phyloP scores from a whole-genome alignment of 441 rosid genomes.

The Aquilaria agallochum region DNA sequence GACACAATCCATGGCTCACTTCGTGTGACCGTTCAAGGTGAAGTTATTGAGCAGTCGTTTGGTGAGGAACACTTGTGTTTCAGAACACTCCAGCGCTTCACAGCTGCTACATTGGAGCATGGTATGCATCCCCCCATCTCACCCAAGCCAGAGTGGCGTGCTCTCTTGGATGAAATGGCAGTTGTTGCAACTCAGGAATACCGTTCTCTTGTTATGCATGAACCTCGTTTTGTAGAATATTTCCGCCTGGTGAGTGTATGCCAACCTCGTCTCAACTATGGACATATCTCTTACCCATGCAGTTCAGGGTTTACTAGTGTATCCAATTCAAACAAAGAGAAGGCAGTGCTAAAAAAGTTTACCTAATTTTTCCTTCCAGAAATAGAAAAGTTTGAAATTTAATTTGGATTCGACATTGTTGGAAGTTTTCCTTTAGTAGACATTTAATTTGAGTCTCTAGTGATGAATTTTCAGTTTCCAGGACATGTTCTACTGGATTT shows the following conservation, averaged over 20 bases:
- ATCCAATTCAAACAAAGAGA: too few species aligned
- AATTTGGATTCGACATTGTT: too few species aligned
- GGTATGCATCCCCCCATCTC: conserved; percentile 67
- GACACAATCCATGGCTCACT: conserved; percentile 59
- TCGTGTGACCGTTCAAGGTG: conserved; percentile 67
- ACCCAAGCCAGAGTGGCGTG: conserved; percentile 61
- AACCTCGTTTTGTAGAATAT: conserved; percentile 67
- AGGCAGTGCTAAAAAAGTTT: too few species aligned
- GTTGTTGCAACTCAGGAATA: conserved; percentile 52
- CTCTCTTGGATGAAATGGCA: conserved; percentile 69
- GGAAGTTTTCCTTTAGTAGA: too few species aligned
- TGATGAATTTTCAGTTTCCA: too few species aligned
- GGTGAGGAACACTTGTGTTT: conserved; percentile 68
- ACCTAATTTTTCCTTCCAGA: too few species aligned
- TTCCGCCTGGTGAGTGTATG: conserved; percentile 48
- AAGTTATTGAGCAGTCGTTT: conserved; percentile 67
- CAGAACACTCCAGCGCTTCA: conserved; percentile 62
- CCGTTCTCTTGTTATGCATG: conserved; percentile 53
- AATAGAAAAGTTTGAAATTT: too few species aligned
- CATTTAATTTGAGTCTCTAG: too few species aligned
- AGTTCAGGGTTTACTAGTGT: too few species aligned
- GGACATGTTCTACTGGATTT: too few species aligned
- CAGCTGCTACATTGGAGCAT: conserved; percentile 74
- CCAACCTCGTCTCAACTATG: neutral
- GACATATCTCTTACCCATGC: too few species aligned